These are phyloP conservation scores for Yamadazyma olivae DNA, from an alignment of 805 yeast genomes.

Conservation along the genomic window DNA sequence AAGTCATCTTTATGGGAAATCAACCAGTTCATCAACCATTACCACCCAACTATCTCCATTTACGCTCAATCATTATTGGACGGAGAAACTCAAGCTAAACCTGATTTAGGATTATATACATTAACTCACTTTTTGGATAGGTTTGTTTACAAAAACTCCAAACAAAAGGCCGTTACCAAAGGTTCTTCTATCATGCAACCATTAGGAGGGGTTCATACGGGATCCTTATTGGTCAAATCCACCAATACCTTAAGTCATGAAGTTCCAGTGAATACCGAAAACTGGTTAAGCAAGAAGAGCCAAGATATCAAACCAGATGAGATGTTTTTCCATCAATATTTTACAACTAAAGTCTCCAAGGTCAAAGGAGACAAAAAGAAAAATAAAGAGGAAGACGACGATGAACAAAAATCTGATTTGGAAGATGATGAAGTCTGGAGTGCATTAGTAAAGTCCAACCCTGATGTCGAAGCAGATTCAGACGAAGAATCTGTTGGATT, in stretches of 20 bases:
- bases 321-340: slow-evolving; percentile 82
- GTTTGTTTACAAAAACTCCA: slow-evolving; percentile 91
- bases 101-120: slow-evolving; percentile 87
- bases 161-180: slow-evolving; percentile 66
- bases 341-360: slow-evolving; percentile 54
- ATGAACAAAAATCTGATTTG: slow-evolving; percentile 24
- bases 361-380: slow-evolving; percentile 20
- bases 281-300: slow-evolving; percentile 70
- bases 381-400: slow-evolving; percentile 26
- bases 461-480: slow-evolving; percentile 58
- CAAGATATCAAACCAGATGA: slow-evolving; percentile 82
- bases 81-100: slow-evolving; percentile 57
- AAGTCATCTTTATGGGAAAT: slow-evolving; percentile 86
- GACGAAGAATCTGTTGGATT: slow-evolving; percentile 34
- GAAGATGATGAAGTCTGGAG: slow-evolving; percentile 68
- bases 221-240: slow-evolving; percentile 65
- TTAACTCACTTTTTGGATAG: slow-evolving; percentile 89
- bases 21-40: slow-evolving; percentile 68
- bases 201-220: slow-evolving; percentile 79
- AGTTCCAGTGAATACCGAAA: slow-evolving; percentile 79
- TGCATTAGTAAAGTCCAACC: slow-evolving; percentile 71
- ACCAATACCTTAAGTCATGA: slow-evolving; percentile 40
- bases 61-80: slow-evolving; percentile 68
- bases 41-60: slow-evolving; percentile 85
- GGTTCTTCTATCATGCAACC: slow-evolving; percentile 98